These are phyloP conservation scores for Xerocomellus amylosporus DNA, from an alignment of 768 basidiomycete species.

Conservation along the genomic window DNA sequence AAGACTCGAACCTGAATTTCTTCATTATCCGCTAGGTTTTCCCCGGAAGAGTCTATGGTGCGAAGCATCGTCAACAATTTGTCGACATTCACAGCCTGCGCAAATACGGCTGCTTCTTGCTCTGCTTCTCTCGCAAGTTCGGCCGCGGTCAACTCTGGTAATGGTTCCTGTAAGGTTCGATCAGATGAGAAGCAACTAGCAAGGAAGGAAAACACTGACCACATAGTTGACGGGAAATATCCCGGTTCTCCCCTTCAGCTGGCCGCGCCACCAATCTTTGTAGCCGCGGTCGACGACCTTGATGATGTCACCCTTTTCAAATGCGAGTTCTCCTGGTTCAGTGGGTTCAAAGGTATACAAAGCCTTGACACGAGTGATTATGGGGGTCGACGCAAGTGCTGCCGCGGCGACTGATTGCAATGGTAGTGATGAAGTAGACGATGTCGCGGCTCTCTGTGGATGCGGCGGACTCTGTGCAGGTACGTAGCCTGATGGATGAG, in stretches of 20 bases:
- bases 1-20: conserved; percentile 67
- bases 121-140: conserved; percentile 83
- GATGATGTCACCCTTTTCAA: conserved; percentile 90
- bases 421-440: conserved; percentile 29
- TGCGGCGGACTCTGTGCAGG: conserved; percentile 57
- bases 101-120: conserved; percentile 84
- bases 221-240: conserved; percentile 99
- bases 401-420: conserved; percentile 18
- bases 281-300: conserved; percentile 93
- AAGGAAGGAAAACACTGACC: conserved; percentile 42
- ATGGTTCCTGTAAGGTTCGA: conserved; percentile 54
- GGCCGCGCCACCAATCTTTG: conserved; percentile 97
- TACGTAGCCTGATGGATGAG: conserved; percentile 53
- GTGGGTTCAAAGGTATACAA: conserved; percentile 86
- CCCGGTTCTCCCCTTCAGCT: conserved; percentile 83
- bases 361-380: conserved; percentile 83
- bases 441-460: conserved; percentile 33
- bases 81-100: conserved; percentile 84
- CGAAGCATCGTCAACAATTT: conserved; percentile 72
- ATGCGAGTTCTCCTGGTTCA: conserved; percentile 86
- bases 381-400: conserved; percentile 24
- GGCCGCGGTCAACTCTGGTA: conserved; percentile 77
- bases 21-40: conserved; percentile 87
- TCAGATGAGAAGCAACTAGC: not conserved
- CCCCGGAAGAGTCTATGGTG: conserved; percentile 67